Conservation (phyloP, 2,329 filamentous ascomycete genomes). For the Epichloe sp. region DNA sequence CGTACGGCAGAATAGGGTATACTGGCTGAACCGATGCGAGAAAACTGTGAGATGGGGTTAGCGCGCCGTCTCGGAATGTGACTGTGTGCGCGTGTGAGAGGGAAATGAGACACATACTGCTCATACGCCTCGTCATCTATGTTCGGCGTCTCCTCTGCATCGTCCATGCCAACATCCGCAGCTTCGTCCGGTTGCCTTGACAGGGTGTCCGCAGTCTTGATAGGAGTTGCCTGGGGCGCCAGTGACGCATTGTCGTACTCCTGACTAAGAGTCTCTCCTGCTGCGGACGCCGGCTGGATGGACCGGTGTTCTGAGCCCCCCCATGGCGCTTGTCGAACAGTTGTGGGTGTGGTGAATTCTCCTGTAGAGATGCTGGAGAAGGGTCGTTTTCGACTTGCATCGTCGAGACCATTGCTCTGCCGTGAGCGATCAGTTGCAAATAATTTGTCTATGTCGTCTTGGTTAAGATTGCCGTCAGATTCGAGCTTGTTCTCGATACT, state of each 20-base stretch:
- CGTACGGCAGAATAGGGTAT: constrained; percentile 51
- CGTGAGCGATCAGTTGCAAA: constrained; percentile 22
- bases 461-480: constrained; percentile 30
- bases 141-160: constrained; percentile 1
- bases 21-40: constrained; percentile 51
- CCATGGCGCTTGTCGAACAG: constrained; percentile 32
- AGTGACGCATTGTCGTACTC: constrained; percentile 29
- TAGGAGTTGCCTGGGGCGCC: constrained; percentile 30
- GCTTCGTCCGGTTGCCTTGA: constrained; percentile 22
- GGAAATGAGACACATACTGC: constrained; percentile 23
- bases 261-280: constrained; percentile 18
- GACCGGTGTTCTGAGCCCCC: constrained; percentile 34
- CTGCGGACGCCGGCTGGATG: constrained; percentile 26
- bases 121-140: constrained; percentile 33
- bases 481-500: constrained; percentile 68
- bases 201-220: constrained; percentile 24
- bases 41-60: constrained; percentile 32
- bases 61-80: not conserved
- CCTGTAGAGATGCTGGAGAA: constrained; percentile 34
- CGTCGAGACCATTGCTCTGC: constrained; percentile 15
- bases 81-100: not conserved
- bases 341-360: constrained; percentile 26
- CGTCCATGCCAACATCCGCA: constrained; percentile 22
- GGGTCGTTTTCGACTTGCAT: constrained; percentile 29
- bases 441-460: constrained; percentile 33